Evolutionary conservation across 768 basidiomycete genomes (phyloP).

Genomic region (Lactarius tabidus): DNA sequence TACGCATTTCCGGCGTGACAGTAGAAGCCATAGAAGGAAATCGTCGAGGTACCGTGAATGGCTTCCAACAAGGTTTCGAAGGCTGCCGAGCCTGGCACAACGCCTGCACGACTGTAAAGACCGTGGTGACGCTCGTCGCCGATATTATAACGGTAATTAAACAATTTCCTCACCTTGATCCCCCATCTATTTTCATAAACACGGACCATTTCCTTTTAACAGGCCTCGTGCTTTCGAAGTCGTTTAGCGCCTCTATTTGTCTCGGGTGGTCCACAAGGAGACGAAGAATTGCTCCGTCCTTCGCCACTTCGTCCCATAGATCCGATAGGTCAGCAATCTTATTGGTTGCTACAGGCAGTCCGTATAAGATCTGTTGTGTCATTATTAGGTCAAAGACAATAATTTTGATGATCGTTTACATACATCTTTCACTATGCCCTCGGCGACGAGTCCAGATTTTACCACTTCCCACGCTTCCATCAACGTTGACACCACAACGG

Average conservation of each 20-base stretch:
- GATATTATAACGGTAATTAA: neutral
- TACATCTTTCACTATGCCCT: conserved; percentile 71
- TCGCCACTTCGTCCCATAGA: conserved; percentile 52
- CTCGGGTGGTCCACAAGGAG: conserved; percentile 73
- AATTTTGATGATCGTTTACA: neutral
- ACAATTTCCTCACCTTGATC: conserved; percentile 55
- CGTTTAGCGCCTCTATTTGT: conserved; percentile 62
- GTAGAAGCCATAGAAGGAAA: conserved; percentile 80
- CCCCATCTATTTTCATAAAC: conserved; percentile 79
- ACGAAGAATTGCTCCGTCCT: conserved; percentile 56
- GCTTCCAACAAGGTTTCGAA: conserved; percentile 54
- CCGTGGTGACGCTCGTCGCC: conserved; percentile 21
- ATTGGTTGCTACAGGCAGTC: conserved; percentile 64
- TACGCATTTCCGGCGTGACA: conserved; percentile 77
- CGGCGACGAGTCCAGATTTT: conserved; percentile 59
- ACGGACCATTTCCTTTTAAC: conserved; percentile 57
- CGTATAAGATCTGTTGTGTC: conserved; percentile 65
- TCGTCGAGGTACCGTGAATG: conserved; percentile 49
- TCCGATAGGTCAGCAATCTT: conserved; percentile 67
- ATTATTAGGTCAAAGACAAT: conserved; percentile 12
- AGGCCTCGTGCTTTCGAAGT: conserved; percentile 45
- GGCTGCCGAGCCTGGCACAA: conserved; percentile 46
- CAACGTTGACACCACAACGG: conserved; percentile 76
- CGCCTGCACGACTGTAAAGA: conserved; percentile 64
- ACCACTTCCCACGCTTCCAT: conserved; percentile 79